These are phyloP conservation scores for Botrytis fragariae DNA, from an alignment of 2,329 filamentous ascomycete genomes.

Conservation along the genomic window DNA sequence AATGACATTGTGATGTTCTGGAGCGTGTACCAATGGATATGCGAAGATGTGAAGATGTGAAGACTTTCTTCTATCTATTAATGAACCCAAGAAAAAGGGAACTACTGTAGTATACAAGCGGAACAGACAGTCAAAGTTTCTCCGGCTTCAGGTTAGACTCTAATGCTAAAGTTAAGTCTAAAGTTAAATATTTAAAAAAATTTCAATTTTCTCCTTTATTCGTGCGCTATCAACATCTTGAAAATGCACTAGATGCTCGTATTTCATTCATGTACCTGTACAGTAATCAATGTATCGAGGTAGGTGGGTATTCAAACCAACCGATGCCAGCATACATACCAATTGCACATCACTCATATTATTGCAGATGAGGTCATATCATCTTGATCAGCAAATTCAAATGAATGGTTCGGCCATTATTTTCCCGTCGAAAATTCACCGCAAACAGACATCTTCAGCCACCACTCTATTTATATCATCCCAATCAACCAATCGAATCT, in stretches of 20 bases:
- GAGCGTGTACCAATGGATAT: too few species aligned
- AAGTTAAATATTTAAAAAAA: neutral
- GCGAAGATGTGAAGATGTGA: neutral
- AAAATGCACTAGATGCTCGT: neutral
- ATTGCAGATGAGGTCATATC: neutral
- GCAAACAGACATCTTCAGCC: neutral
- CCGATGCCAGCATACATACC: neutral
- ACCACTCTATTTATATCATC: slow-evolving; percentile 11
- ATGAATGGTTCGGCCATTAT: neutral
- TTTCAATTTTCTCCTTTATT: neutral
- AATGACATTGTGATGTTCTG: neutral
- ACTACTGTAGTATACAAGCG: neutral
- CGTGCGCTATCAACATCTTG: neutral
- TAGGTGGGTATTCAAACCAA: neutral
- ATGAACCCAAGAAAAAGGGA: neutral
- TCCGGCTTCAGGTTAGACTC: neutral
- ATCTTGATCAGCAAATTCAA: neutral
- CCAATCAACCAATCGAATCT: neutral
- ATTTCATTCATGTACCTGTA: neutral
- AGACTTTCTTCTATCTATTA: neutral
- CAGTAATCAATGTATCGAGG: neutral
- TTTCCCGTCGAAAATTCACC: neutral
- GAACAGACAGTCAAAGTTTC: neutral
- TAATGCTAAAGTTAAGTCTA: neutral
- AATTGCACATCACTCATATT: neutral